These are phyloP conservation scores for Tolypocladium paradoxum DNA, from an alignment of 2,329 filamentous ascomycete genomes.

Conservation along the genomic window DNA sequence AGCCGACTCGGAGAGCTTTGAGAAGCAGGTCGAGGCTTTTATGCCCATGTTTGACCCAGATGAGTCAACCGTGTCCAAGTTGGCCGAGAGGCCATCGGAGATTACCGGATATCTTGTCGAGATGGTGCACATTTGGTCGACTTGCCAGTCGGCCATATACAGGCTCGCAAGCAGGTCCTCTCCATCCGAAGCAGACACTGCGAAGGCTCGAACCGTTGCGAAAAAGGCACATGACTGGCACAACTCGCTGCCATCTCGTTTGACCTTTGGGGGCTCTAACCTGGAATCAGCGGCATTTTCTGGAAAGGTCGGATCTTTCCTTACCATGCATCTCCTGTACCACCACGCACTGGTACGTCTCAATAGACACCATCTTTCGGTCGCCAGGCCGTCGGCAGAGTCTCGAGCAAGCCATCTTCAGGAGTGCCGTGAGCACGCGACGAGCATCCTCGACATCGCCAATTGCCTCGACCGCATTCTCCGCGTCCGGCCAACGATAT, in stretches of 20 bases:
- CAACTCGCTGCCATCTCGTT: constrained; percentile 39
- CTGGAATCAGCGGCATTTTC: constrained; percentile 44
- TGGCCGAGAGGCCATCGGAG: constrained; percentile 24
- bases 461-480: constrained; percentile 28
- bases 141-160: constrained; percentile 50
- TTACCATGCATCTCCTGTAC: constrained; percentile 58
- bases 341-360: constrained; percentile 53
- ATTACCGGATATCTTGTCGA: constrained; percentile 51
- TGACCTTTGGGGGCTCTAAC: constrained; percentile 45
- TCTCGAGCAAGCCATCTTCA: constrained; percentile 33
- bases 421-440: constrained; percentile 40
- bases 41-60: constrained; percentile 51
- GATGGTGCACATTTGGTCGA: constrained; percentile 54
- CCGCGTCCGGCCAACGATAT: constrained; percentile 16
- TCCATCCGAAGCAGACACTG: constrained; percentile 15
- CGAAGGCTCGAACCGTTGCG: constrained; percentile 34
- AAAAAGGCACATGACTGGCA: constrained; percentile 48
- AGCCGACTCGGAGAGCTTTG: constrained; percentile 48
- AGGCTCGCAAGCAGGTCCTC: constrained; percentile 19
- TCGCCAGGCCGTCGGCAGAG: constrained; percentile 25
- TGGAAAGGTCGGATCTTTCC: constrained; percentile 44
- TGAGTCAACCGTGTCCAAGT: constrained; percentile 10
- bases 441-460: constrained; percentile 37
- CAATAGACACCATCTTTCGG: constrained; percentile 45
- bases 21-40: constrained; percentile 44